Conservation (phyloP, 441 rosid species). For the Populus hybrid region DNA sequence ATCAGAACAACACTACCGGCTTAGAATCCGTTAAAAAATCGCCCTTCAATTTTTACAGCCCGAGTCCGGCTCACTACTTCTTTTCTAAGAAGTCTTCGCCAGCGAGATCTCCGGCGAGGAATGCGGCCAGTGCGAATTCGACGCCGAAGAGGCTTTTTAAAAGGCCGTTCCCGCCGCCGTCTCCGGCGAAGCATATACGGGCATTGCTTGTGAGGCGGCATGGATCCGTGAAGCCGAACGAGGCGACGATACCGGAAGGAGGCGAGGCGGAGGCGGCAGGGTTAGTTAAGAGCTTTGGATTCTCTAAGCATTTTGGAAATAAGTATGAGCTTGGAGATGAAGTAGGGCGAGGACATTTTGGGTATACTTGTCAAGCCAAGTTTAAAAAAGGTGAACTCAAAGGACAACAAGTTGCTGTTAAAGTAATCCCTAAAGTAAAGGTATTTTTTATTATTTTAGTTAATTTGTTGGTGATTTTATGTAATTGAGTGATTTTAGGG, state of each 20-base stretch:
- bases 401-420: conserved; percentile 86
- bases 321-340: conserved; percentile 87
- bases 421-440: conserved; percentile 88
- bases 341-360: conserved; percentile 91
- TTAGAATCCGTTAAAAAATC: conserved; percentile 52
- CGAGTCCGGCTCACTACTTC: conserved; percentile 87
- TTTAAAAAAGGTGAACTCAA: conserved; percentile 85
- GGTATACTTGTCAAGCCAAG: conserved; percentile 81
- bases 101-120: conserved; percentile 75
- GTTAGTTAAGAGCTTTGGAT: conserved; percentile 79
- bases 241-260: conserved; percentile 68
- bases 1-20: conserved; percentile 19
- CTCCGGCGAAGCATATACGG: conserved; percentile 86
- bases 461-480: not conserved
- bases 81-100: conserved; percentile 91
- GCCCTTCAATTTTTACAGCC: conserved; percentile 83
- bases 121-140: conserved; percentile 45
- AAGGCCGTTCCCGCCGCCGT: conserved; percentile 86
- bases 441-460: conserved; percentile 25
- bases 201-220: conserved; percentile 78
- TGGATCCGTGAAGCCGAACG: conserved; percentile 83
- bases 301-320: conserved; percentile 69
- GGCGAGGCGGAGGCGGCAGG: conserved; percentile 55
- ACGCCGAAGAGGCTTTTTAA: conserved; percentile 78
- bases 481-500: not conserved